Base-by-base conservation (phyloP, 305 asterid species). In the Stenogyne calaminthoides region DNA sequence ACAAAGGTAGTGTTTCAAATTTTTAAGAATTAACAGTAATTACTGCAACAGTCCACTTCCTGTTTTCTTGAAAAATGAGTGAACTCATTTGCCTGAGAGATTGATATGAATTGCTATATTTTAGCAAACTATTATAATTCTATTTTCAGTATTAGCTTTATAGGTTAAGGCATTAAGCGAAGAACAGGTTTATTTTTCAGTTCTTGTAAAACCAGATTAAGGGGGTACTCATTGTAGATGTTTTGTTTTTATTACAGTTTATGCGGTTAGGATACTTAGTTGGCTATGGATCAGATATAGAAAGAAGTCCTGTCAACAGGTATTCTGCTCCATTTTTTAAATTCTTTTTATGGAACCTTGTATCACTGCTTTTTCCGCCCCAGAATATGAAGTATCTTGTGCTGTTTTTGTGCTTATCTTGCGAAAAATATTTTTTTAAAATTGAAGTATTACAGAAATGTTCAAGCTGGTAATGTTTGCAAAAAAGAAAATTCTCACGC, bases 261-360 rank as follows among this genome's bases (percentile, higher is more conserved):
- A 88, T 92, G 97, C 91, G 99, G 82, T 92, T 95, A 71, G 99
- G 97, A 7, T 89, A 95, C 82, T 81, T 95, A 74, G 78, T 95
- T 88, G 99, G 99, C 84, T 95, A 86, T 83, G 98, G 96, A 73
- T 80, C 90, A 54, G 87, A 86, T 68, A 89, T 95, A 42, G 97
- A 89, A 81, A 87, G 93, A 80, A 95, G 97, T 85, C 96, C 99
- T 32, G 96, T 89, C 80, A 95, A 92, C 88, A 95, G 99, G 99
- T 95, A 86, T 57, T 2, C 61, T 34, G 2, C 47, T 3, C 76
- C 69, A 69, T 59, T 62, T 70, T 62, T 15, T 1, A 1, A 49
- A 6, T 49, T 49, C 10, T 15, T 49, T 15, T 15, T 15, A 16
- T 70, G 49, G 52, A 39, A 10, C 55, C 49, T 58, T 64, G 55